A percentile compares a stretch with the other conserved stretches of the same genome.
Evolutionary conservation across 2,329 filamentous ascomycete genomes (phyloP).

Genomic region (Zasmidium cellare): DNA sequence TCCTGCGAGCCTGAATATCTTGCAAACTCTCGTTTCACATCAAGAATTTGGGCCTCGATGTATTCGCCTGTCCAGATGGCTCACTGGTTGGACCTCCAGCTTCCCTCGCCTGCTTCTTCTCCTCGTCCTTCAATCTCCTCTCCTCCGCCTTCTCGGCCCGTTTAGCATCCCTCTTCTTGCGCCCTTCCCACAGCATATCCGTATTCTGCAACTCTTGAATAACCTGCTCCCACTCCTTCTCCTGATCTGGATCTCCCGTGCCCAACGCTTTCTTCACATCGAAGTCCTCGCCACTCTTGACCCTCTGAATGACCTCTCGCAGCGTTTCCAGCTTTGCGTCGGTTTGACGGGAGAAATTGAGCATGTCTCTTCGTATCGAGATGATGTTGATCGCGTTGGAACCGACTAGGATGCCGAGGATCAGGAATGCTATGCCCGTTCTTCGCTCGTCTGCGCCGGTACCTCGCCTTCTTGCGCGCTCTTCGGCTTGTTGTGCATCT

Average conservation of each 20-base stretch:
- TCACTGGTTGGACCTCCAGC: neutral
- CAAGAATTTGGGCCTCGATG: constrained; percentile 29
- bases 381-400: constrained; percentile 96
- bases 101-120: neutral
- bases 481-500: constrained; percentile 20
- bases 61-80: constrained; percentile 2
- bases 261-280: constrained; percentile 83
- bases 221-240: constrained; percentile 88
- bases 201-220: constrained; percentile 41
- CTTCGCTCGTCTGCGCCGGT: constrained; percentile 42
- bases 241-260: constrained; percentile 70
- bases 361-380: constrained; percentile 72
- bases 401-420: constrained; percentile 74
- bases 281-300: constrained; percentile 72
- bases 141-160: constrained; percentile 25
- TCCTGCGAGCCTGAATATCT: too few relatives aligned
- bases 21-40: constrained; percentile 22
- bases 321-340: constrained; percentile 77
- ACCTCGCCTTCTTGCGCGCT: constrained; percentile 15
- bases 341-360: constrained; percentile 70
- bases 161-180: constrained; percentile 30
- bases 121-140: constrained; percentile 19
- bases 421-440: constrained; percentile 67
- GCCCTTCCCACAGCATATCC: constrained; percentile 32
- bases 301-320: constrained; percentile 70